phyloP scores from a whole-genome alignment of 306 rosid genomes.

The Ochetophila trinervis region DNA sequence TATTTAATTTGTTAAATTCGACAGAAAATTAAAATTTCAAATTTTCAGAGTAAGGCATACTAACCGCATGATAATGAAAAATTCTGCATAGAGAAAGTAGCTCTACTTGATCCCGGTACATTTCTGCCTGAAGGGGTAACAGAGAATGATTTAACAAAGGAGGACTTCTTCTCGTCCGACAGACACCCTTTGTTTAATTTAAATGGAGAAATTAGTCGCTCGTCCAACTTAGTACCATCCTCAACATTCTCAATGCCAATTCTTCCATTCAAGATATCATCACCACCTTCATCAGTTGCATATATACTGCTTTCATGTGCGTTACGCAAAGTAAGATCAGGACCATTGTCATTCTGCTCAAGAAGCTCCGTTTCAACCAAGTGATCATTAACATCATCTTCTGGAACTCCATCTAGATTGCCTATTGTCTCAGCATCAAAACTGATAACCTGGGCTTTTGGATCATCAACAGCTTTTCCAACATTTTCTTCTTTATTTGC shows the following conservation, averaged over 20 bases:
- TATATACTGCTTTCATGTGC: not conserved
- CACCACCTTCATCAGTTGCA: conserved; percentile 9
- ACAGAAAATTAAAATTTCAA: not conserved
- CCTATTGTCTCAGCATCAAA: not conserved
- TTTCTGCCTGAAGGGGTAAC: not conserved
- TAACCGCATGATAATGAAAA: not conserved
- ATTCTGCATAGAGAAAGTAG: not conserved
- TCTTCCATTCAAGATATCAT: not conserved
- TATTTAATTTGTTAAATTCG: not conserved
- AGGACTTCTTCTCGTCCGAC: not conserved
- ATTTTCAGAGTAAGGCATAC: not conserved
- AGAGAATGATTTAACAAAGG: not conserved
- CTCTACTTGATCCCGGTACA: not conserved
- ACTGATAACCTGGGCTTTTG: not conserved
- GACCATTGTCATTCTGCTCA: not conserved
- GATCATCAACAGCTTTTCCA: not conserved
- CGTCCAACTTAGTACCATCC: conserved; percentile 8
- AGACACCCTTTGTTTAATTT: not conserved
- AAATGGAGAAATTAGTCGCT: not conserved
- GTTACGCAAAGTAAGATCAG: not conserved
- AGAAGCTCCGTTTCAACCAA: not conserved
- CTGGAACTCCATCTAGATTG: not conserved
- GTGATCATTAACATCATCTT: not conserved
- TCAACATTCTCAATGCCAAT: not conserved
- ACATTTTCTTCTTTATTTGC: not conserved